These are phyloP conservation scores for Hyphodiscus hymeniophilus DNA, from an alignment of 495 filamentous ascomycete species.

Conservation along the genomic window DNA sequence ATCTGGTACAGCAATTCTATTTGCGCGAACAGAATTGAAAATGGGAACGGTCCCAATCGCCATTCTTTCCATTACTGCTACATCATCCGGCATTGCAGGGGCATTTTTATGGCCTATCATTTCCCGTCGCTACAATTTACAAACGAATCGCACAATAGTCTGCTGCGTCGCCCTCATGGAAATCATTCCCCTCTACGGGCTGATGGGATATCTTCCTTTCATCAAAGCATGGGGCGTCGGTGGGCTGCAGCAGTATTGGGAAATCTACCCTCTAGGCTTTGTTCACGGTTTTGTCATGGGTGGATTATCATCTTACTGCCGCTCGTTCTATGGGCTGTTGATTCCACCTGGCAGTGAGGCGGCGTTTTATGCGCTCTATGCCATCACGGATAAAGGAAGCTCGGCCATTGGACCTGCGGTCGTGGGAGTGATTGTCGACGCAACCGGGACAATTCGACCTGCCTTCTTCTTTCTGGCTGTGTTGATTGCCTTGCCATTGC, in stretches of 20 bases:
- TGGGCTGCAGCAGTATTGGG: constrained; percentile 85
- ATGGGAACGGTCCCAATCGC: constrained; percentile 86
- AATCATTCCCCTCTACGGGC: constrained; percentile 83
- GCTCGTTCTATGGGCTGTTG: constrained; percentile 82
- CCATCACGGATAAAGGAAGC: constrained; percentile 95
- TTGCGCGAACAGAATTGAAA: constrained; percentile 84
- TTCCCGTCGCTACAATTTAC: constrained; percentile 53
- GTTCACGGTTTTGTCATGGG: constrained; percentile 92
- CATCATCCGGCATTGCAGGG: constrained; percentile 70
- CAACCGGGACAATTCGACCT: constrained; percentile 78
- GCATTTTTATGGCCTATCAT: constrained; percentile 84
- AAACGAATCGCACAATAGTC: constrained; percentile 78
- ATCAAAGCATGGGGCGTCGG: constrained; percentile 65
- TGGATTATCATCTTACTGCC: constrained; percentile 83
- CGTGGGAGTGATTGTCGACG: constrained; percentile 86
- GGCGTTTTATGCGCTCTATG: constrained; percentile 92
- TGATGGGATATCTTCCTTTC: constrained; percentile 82
- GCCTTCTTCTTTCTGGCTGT: constrained; percentile 87
- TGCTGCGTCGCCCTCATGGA: constrained; percentile 84
- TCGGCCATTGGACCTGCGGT: constrained; percentile 91
- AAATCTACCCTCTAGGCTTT: constrained; percentile 88
- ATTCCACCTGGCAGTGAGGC: constrained; percentile 90
- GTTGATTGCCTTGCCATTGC: constrained; percentile 71
- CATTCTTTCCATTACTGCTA: constrained; percentile 86
- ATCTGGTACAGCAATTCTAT: constrained; percentile 88